Evolutionary conservation across 1,139 yeast genomes (phyloP), one percentile per base, ranked within the genome.

Genomic region (Lodderomyces jiufengensis): DNA sequence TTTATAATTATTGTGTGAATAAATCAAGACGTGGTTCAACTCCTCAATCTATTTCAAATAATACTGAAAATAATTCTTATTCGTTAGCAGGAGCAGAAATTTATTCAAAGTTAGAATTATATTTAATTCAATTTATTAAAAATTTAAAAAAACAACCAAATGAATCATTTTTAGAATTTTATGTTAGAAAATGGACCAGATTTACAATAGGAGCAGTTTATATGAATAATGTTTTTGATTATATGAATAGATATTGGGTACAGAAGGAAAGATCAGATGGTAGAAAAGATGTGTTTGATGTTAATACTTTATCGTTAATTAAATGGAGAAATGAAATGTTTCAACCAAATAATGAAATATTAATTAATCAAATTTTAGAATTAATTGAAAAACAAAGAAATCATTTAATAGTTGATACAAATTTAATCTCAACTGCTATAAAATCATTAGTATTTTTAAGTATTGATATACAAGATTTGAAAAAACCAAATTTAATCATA

Each of bases 171-270:
- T 67, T 94, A 48, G 84, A 81, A 47, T 90, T 86, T 54, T 94
- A 94, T 55, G 95, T 87, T 32, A 70, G 79, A 49, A 78, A 84
- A 46, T 94, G 97, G 97, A 80, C 82, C 43, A 73, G 97, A 43
- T 94, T 77, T 56, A 80, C 95, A 25, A 78, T 86, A 40, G 98
- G 98, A 27, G 95, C 97, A 1, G 84, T 90, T 13, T 85, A 87
- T 58, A 66, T 94, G 60, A 88, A 88, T 59, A 95, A 94, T 58
- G 94, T 94, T 21, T 87, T 92, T 55, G 95, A 90, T 56, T 94
- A 94, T 59, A 80, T 94, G 76, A 94, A 94, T 59, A 76, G 97
- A 46, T 92, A 92, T 61, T 94, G 98, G 98, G 97, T 94, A 33
- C 87, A 84, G 52, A 88, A 95, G 55, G 97, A 92, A 59, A 76